Conservation (phyloP, 257 asterid genomes). For the Craterostigma plantagineum region DNA sequence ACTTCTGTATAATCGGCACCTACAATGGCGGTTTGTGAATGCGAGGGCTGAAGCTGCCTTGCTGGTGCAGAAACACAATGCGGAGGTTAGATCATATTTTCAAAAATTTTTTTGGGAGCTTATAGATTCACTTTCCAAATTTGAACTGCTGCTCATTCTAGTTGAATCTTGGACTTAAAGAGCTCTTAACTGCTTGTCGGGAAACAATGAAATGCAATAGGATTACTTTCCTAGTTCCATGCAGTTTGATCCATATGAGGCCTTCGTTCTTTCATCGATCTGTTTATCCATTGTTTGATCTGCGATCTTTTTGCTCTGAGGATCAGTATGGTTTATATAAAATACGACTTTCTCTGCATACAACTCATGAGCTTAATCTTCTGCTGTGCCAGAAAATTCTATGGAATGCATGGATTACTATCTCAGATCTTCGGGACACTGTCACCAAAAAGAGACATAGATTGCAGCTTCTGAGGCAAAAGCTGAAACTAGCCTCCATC, state of each 20-base stretch:
- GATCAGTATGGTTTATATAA: constrained; percentile 3
- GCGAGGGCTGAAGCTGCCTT: constrained; percentile 64
- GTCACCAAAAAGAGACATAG: constrained; percentile 86
- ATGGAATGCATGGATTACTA: constrained; percentile 93
- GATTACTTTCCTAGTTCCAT: no score
- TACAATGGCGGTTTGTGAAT: constrained; percentile 87
- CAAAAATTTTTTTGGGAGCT: neutral
- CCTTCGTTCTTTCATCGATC: no score
- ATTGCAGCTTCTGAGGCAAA: constrained; percentile 81
- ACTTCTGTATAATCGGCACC: constrained; percentile 73
- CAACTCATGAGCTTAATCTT: constrained; percentile 3
- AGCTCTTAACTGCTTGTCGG: no score
- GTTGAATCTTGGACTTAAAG: neutral
- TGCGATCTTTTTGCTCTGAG: constrained; percentile 4
- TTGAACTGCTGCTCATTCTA: neutral
- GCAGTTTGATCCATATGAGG: no score
- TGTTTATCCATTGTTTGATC: neutral
- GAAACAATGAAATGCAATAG: no score
- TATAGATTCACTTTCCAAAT: neutral
- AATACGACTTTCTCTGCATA: neutral
- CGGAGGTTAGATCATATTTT: constrained; percentile 42
- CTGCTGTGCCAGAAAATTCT: constrained; percentile 45
- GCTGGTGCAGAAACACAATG: constrained; percentile 53
- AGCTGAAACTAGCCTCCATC: constrained; percentile 82
- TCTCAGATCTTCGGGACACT: constrained; percentile 73